phyloP scores from a whole-genome alignment of 192 early-diverging fungal genomes.

The Linnemannia zychae region DNA sequence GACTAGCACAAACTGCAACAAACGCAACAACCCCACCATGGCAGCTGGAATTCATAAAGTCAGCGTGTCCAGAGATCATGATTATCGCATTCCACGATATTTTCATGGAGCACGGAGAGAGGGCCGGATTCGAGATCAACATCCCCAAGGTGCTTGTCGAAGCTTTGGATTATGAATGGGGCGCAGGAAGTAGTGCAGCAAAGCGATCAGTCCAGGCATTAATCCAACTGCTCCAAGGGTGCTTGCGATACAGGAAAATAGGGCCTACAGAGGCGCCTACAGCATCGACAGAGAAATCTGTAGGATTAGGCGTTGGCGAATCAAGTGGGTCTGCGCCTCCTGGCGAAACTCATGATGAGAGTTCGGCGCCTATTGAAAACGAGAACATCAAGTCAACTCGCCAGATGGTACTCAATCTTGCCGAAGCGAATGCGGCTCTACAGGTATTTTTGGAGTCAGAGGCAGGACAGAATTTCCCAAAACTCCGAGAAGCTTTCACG shows the following conservation, averaged over 20 bases:
- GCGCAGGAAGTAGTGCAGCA: conserved; percentile 4
- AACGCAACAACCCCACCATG: conserved; percentile 16
- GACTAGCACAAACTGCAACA: neutral
- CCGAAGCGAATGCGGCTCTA: conserved; percentile 25
- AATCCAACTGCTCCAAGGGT: conserved; percentile 32
- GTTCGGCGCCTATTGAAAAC: neutral
- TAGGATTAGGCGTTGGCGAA: neutral
- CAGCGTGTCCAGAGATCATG: conserved; percentile 40
- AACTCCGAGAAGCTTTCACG: conserved; percentile 2
- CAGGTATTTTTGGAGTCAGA: conserved; percentile 36
- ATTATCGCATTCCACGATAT: conserved; percentile 20
- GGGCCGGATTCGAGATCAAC: conserved; percentile 29
- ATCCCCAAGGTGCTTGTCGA: conserved; percentile 27
- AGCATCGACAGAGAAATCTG: neutral
- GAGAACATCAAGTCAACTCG: neutral
- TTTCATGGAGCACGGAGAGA: conserved; percentile 25
- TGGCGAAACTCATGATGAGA: neutral
- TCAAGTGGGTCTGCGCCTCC: neutral
- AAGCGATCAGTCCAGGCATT: conserved; percentile 27
- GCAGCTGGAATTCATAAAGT: conserved; percentile 39
- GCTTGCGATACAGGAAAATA: conserved; percentile 4
- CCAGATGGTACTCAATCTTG: conserved; percentile 14
- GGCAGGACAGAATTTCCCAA: conserved; percentile 23
- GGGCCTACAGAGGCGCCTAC: neutral
- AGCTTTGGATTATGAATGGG: conserved; percentile 34